A percentile compares a stretch with the other conserved stretches of the same genome.
Evolutionary conservation across 1,284 basidiomycete species (phyloP).

Genomic region (Termitomyces sp.): DNA sequence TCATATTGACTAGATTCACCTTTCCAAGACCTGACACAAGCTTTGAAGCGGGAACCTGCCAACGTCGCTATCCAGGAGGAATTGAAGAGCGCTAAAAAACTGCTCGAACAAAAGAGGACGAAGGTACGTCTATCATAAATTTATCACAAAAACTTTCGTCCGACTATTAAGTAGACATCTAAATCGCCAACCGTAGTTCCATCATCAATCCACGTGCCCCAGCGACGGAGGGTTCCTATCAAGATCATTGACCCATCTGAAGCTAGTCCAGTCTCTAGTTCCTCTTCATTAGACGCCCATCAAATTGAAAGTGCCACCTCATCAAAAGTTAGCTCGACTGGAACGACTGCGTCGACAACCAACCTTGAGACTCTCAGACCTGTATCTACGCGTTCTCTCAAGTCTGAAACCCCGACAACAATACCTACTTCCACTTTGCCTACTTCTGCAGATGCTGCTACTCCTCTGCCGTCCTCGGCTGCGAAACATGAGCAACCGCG

Average conservation of each 20-base stretch:
- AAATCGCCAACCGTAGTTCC: constrained; percentile 1
- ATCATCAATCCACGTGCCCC: constrained; percentile 18
- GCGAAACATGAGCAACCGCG: constrained; percentile 20
- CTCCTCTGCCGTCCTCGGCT: background rate
- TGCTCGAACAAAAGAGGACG: constrained; percentile 31
- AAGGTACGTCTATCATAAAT: constrained; percentile 24
- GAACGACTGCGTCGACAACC: constrained; percentile 6
- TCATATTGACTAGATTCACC: constrained; percentile 1
- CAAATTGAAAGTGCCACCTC: background rate
- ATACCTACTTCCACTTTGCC: constrained; percentile 5
- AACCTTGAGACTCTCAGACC: constrained; percentile 29
- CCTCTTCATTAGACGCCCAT: background rate
- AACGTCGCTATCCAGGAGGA: constrained; percentile 58
- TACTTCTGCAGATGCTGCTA: background rate
- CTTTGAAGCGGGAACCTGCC: constrained; percentile 50
- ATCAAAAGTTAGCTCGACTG: background rate
- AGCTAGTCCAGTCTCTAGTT: constrained; percentile 10
- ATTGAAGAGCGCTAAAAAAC: constrained; percentile 40
- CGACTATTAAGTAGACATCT: background rate
- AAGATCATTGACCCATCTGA: constrained; percentile 49
- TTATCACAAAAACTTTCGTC: background rate
- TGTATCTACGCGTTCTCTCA: constrained; percentile 32
- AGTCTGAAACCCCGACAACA: constrained; percentile 10
- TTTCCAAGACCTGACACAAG: constrained; percentile 53
- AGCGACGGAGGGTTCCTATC: constrained; percentile 64